Conservation (phyloP, 257 asterid genomes). For the Ligustrum vulgare region DNA sequence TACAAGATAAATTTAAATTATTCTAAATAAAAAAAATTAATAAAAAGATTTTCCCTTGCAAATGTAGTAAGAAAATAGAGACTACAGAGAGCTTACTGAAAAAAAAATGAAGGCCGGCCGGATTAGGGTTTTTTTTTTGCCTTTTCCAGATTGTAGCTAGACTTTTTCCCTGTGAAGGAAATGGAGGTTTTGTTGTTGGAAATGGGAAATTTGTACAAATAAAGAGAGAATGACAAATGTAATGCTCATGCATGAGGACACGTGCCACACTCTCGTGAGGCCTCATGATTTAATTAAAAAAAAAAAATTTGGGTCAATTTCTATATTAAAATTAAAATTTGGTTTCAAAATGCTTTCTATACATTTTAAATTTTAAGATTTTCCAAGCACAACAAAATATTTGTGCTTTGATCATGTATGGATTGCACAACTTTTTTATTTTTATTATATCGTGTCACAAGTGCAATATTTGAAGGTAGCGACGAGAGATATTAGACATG, state of each 20-base stretch:
- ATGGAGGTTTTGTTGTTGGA: constrained; percentile 15
- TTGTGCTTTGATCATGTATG: too few relatives aligned
- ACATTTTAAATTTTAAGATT: background rate
- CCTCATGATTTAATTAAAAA: constrained; percentile 4
- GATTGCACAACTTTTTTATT: too few relatives aligned
- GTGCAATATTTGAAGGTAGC: too few relatives aligned
- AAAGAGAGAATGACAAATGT: constrained; percentile 21
- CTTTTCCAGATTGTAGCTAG: constrained; percentile 26
- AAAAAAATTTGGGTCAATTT: background rate
- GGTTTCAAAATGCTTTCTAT: background rate
- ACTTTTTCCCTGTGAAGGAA: constrained; percentile 21
- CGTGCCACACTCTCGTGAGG: constrained; percentile 1
- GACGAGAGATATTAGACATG: too few relatives aligned
- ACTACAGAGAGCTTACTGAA: constrained; percentile 38
- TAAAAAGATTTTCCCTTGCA: background rate
- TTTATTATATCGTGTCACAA: too few relatives aligned
- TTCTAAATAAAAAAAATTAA: background rate
- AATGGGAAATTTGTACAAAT: constrained; percentile 27
- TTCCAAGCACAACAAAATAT: too few relatives aligned
- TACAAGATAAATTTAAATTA: background rate
- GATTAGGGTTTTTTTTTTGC: constrained; percentile 38
- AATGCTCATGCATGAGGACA: constrained; percentile 20
- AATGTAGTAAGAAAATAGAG: background rate
- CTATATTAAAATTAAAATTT: background rate
- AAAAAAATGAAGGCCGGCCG: constrained; percentile 43